A percentile compares a stretch with the other conserved stretches of the same genome.
Conservation (phyloP, 1,284 basidiomycete genomes). For the Blastosporella zonata region DNA sequence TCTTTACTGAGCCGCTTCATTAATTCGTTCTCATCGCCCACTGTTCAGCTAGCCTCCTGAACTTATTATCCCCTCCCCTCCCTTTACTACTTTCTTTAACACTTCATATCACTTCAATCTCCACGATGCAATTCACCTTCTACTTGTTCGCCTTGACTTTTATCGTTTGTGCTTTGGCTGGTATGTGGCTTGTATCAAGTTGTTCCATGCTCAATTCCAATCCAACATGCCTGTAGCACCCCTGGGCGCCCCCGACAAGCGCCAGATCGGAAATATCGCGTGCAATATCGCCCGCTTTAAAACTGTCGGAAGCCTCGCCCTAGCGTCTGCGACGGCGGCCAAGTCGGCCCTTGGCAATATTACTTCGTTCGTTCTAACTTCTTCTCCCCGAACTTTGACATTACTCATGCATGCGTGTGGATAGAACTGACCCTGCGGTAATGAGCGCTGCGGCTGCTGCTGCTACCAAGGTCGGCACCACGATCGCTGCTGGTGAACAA, state of each 20-base stretch:
- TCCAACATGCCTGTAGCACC: slow-evolving; percentile 6
- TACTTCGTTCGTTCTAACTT: slow-evolving; percentile 20
- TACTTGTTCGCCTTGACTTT: slow-evolving; percentile 14
- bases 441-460: slow-evolving; percentile 19
- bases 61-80: neutral
- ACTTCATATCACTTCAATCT: neutral
- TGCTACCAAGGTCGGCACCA: slow-evolving; percentile 20
- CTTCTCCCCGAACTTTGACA: neutral
- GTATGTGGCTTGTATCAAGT: neutral
- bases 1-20: slow-evolving; percentile 13
- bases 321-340: slow-evolving; percentile 15
- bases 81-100: neutral
- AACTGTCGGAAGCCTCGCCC: slow-evolving; percentile 15
- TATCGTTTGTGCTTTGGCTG: slow-evolving; percentile 11
- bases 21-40: slow-evolving; percentile 5
- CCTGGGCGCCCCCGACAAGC: slow-evolving; percentile 3
- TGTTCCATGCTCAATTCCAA: neutral
- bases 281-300: slow-evolving; percentile 18
- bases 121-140: slow-evolving; percentile 14
- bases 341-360: slow-evolving; percentile 20
- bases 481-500: slow-evolving; percentile 22
- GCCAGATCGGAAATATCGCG: slow-evolving; percentile 15
- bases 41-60: slow-evolving; percentile 9
- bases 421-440: slow-evolving; percentile 24
- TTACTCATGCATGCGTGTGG: neutral